Percentiles rank a stretch among this genome's conserved stretches.
These are phyloP conservation scores for Fonsecaea monophora DNA, from an alignment of 2,329 filamentous ascomycete species.

Conservation along the genomic window DNA sequence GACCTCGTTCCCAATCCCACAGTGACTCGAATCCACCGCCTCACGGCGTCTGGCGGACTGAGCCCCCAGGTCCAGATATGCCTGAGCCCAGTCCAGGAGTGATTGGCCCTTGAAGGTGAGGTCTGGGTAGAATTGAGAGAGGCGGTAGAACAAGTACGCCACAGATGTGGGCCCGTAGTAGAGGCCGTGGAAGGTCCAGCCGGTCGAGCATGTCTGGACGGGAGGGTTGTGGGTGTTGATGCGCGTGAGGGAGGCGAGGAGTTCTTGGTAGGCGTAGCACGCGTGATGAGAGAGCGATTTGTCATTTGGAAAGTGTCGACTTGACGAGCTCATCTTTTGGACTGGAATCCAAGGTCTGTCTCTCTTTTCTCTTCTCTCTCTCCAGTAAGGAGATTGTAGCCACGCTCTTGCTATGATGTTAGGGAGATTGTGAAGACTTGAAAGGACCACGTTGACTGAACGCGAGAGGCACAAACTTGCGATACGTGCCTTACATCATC, in stretches of 20 bases:
- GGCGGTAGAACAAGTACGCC: slow-evolving; percentile 62
- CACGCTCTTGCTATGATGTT: not conserved
- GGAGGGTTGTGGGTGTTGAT: slow-evolving; percentile 40
- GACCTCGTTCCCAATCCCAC: slow-evolving; percentile 60
- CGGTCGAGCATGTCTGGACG: slow-evolving; percentile 39
- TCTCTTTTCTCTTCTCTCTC: not conserved
- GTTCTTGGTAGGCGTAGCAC: slow-evolving; percentile 29
- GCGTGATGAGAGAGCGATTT: slow-evolving; percentile 12
- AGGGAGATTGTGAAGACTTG: not conserved
- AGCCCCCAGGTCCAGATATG: slow-evolving; percentile 48
- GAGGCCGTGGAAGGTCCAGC: slow-evolving; percentile 51
- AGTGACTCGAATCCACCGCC: slow-evolving; percentile 52
- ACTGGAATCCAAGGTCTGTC: not conserved
- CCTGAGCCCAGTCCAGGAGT: slow-evolving; percentile 55
- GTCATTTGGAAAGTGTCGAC: slow-evolving; percentile 26
- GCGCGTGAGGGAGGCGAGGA: slow-evolving; percentile 35
- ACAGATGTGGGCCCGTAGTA: slow-evolving; percentile 63
- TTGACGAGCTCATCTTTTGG: slow-evolving; percentile 10
- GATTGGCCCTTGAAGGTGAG: slow-evolving; percentile 53
- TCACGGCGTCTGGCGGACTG: slow-evolving; percentile 12
- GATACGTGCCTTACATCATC: not conserved
- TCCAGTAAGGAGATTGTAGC: not conserved
- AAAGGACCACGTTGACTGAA: not conserved
- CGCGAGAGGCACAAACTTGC: not conserved
- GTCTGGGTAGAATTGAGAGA: slow-evolving; percentile 55